These are phyloP conservation scores for Solanum chacoense DNA, from an alignment of 305 asterid genomes.

Conservation along the genomic window DNA sequence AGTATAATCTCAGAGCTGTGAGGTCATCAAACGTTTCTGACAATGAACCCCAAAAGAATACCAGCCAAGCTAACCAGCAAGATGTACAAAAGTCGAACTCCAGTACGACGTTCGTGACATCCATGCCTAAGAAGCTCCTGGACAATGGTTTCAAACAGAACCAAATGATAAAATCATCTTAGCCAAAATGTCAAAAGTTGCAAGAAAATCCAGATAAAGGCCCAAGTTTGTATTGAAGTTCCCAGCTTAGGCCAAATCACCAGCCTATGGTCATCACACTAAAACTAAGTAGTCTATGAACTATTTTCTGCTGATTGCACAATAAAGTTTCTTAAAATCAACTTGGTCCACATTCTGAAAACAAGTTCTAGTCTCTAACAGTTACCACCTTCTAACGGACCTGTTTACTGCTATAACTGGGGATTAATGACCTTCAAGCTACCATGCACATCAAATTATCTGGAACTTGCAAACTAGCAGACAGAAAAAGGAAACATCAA, in stretches of 20 bases:
- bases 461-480: not conserved
- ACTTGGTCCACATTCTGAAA: not conserved
- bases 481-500: not conserved
- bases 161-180: not conserved
- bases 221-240: not conserved
- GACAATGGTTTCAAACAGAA: not conserved
- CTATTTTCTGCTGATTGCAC: not conserved
- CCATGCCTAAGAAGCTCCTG: constrained; percentile 3
- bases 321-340: not conserved
- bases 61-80: constrained; percentile 5
- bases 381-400: not conserved
- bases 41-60: not conserved
- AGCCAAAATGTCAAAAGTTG: not conserved
- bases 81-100: not conserved
- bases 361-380: not conserved
- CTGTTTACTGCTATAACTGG: not conserved
- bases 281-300: not conserved
- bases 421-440: not conserved
- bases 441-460: not conserved
- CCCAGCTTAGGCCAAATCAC: not conserved
- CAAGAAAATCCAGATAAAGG: not conserved
- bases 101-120: not conserved
- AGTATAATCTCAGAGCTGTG: not conserved
- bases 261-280: not conserved
- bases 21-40: not conserved